Evolutionary conservation across 441 rosid genomes (phyloP), one percentile per base, ranked within the genome.

Genomic region (Euphorbia celastroides): DNA sequence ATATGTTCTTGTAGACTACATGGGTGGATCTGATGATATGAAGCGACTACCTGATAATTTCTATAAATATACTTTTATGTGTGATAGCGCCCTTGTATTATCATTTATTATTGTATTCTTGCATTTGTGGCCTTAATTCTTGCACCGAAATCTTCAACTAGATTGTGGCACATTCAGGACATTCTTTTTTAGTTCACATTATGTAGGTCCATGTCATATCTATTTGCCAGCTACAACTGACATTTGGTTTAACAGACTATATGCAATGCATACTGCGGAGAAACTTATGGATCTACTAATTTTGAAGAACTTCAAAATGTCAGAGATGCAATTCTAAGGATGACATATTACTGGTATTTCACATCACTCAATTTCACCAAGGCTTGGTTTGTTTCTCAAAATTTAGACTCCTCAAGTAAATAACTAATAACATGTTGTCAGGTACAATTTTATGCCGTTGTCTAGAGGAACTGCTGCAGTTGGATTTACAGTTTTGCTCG

Each of bases 341-440:
- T 94, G 92, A 79, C 99, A 13, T 92, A 90, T 74, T 94, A 94
- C 89, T 94, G 99, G 99, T 94, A 92, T 52, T 57, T 22, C 41
- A 62, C 51, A 54, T n/a, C 55, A 62, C 57, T 27, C 22, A 17
- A 14, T 59, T 44, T 31, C 34, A 20, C 65, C 20, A 60, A 56
- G 22, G 57, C 32, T 64, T 54, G 30, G 57, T 65, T 70, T 73
- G 12, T 60, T 22, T 30, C 60, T 57, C 66, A 34, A 27, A 64
- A 66, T 42, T 44, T 25, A 17, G 46, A 17, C 66, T 56, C 38
- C 63, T 64, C 62, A 3, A 36, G 11, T 32, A 46, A 69, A 59
- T 27, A 57, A 67, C 42, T 28, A 34, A 5, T 52, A 36, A 61
- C 58, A 64, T 54, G 60, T 62, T 55, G 63, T 17, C 84, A 94